Evolutionary conservation across 345 rosid species (phyloP), one percentile per base, ranked within the genome.

Genomic region (Populus euphratica): DNA sequence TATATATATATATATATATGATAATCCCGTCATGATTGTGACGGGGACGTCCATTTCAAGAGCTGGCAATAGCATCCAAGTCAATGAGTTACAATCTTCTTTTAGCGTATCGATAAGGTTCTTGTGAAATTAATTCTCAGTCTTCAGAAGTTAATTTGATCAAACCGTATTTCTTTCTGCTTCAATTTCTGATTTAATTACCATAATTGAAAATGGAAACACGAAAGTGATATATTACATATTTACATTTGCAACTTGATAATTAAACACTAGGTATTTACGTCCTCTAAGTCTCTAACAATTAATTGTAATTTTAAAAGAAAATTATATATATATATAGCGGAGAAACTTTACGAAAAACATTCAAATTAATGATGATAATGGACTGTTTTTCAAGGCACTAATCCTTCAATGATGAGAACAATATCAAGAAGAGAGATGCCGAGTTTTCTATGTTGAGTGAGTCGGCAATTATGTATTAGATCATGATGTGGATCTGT

Each of bases 1-100:
- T 33, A 33, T 33, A 33, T 29, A 29, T 29, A 29, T 29, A 29
- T 29, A 29, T 33, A 33, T 25, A 25, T 25, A 25, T 25, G 39
- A 56, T 20, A 39, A 49, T 35, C 35, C 18, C 43, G 9, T 66
- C n/a, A 74, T 39, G 43, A 56, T 18, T 16, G 16, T 33, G 78
- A 68, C 5, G 27, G 29, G 0, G 11, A 20, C 41, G n/a, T 54
- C 27, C 39, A 27, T 23, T 69, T 61, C 6, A 18, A 69, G 68
- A 69, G 74, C 73, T 56, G 59, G 56, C 79, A 69, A 39, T 59
- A 41, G 13, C 59, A 77, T 69, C 52, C 68, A 69, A 25, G 66
- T 20, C 27, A 35, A 52, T 21, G 21, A 35, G 25, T 3, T 10
- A 31, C 29, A 1, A 8, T 49, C 33, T 27, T 50, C 52, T 9